These are phyloP conservation scores for Ambrosia hybrid DNA, from an alignment of 140 eudicot genomes.

Conservation along the genomic window DNA sequence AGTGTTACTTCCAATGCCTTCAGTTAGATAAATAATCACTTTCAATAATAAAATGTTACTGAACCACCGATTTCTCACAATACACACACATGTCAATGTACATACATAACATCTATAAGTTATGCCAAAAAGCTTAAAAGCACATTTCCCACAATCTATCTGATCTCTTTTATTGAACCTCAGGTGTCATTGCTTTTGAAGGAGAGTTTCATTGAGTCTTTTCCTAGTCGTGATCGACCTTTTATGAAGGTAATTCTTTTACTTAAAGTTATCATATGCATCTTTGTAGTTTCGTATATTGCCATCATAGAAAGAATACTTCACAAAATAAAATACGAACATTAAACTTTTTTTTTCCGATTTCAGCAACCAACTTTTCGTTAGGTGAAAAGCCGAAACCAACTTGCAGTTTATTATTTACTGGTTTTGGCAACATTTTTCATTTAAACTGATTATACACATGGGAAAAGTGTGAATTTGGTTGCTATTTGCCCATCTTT, in stretches of 20 bases:
- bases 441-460: not conserved
- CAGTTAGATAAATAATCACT: too few relatives aligned
- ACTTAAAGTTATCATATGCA: not conserved
- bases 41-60: too few relatives aligned
- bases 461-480: not conserved
- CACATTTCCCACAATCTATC: not conserved
- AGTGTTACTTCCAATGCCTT: not conserved
- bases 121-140: not conserved
- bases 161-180: conserved; percentile 3
- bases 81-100: too few relatives aligned
- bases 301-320: not conserved
- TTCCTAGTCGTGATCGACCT: conserved; percentile 81
- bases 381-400: not conserved
- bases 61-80: too few relatives aligned
- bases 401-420: not conserved
- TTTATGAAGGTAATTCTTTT: conserved; percentile 72
- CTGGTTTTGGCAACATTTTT: not conserved
- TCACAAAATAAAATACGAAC: not conserved
- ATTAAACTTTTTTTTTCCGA: not conserved
- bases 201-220: conserved; percentile 98
- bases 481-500: not conserved
- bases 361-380: not conserved
- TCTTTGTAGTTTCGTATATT: conserved; percentile 1
- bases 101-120: too few relatives aligned
- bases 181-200: conserved; percentile 93